These are phyloP conservation scores for Pulveroboletus sp. DNA, from an alignment of 768 basidiomycete species.

Conservation along the genomic window DNA sequence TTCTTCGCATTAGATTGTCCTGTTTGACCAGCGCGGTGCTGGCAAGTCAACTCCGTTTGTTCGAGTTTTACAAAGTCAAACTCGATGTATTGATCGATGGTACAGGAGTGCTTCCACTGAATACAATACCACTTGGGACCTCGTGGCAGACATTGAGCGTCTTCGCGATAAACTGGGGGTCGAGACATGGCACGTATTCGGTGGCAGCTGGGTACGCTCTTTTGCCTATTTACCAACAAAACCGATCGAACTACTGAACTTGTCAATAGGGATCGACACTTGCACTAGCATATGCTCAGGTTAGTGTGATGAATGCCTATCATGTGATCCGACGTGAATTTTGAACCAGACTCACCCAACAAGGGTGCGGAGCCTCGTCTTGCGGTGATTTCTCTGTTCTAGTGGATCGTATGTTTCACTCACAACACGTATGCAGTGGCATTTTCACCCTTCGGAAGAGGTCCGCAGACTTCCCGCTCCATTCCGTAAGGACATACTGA, in stretches of 20 bases:
- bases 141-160: conserved; percentile 87
- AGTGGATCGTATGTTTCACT: neutral
- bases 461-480: conserved; percentile 31
- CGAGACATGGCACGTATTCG: conserved; percentile 93
- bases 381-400: conserved; percentile 47
- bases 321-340: neutral
- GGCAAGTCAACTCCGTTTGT: conserved; percentile 84
- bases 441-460: conserved; percentile 86
- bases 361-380: conserved; percentile 71
- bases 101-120: conserved; percentile 67
- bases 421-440: conserved; percentile 46
- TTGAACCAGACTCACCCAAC: conserved; percentile 68
- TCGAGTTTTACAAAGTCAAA: neutral
- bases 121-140: conserved; percentile 93
- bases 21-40: conserved; percentile 88
- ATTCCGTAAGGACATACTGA: conserved; percentile 1
- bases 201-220: conserved; percentile 81
- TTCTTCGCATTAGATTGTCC: conserved; percentile 55
- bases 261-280: conserved; percentile 74
- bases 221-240: neutral
- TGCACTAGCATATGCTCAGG: conserved; percentile 83
- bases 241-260: neutral
- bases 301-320: conserved; percentile 20
- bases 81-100: conserved; percentile 3
- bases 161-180: conserved; percentile 72